These are phyloP conservation scores for Wickerhamiella musiphila DNA, from an alignment of 805 yeast genomes.

Conservation along the genomic window DNA sequence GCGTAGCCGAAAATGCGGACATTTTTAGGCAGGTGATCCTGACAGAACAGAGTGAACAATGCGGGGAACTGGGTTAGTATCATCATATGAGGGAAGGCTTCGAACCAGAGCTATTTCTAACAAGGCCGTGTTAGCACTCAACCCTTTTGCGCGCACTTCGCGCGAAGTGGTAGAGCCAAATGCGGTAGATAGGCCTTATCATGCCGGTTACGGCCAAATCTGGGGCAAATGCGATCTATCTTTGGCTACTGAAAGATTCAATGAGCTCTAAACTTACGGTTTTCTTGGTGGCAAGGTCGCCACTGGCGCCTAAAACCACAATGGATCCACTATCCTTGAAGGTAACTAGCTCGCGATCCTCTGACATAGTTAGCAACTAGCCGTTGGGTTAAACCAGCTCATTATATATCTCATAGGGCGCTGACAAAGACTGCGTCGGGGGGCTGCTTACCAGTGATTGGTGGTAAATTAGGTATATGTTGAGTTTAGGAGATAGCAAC, in stretches of 20 bases:
- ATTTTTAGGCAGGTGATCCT: constrained; percentile 56
- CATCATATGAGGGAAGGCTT: neutral
- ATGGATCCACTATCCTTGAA: constrained; percentile 9
- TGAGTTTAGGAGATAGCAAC: too few species aligned
- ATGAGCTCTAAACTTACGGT: constrained; percentile 6
- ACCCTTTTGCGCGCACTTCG: neutral
- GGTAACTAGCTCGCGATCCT: neutral
- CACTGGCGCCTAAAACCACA: constrained; percentile 17
- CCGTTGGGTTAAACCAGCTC: too few species aligned
- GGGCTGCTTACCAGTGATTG: too few species aligned
- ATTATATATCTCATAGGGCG: too few species aligned
- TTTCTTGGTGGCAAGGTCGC: constrained; percentile 24
- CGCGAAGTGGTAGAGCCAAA: neutral
- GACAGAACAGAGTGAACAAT: constrained; percentile 31
- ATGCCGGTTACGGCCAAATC: too few species aligned
- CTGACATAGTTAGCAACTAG: too few species aligned
- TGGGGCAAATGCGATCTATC: too few species aligned
- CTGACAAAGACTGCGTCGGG: too few species aligned
- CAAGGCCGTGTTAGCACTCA: neutral
- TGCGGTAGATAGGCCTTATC: neutral
- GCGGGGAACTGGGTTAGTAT: constrained; percentile 22
- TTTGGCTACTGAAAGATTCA: too few species aligned
- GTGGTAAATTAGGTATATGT: too few species aligned
- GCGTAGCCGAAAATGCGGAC: constrained; percentile 84
- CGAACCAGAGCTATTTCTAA: neutral